Evolutionary conservation across 1,284 basidiomycete genomes (phyloP).

Genomic region (Macrocystidia cucumis): DNA sequence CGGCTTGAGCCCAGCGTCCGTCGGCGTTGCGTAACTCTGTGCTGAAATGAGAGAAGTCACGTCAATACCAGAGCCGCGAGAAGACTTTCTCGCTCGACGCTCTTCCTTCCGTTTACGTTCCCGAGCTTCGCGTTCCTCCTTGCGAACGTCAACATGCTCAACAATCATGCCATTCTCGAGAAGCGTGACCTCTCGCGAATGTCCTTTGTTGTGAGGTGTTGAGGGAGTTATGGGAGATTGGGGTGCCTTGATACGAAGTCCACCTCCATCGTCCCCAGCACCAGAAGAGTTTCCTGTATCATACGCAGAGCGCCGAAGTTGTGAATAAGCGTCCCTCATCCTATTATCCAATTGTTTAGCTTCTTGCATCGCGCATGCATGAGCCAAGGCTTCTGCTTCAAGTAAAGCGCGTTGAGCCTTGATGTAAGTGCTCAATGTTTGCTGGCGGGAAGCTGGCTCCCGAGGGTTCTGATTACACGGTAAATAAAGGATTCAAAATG

Average conservation of each 20-base stretch:
- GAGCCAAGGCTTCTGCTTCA: slow-evolving; percentile 69
- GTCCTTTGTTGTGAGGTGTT: slow-evolving; percentile 33
- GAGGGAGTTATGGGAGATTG: slow-evolving; percentile 32
- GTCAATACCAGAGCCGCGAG: slow-evolving; percentile 59
- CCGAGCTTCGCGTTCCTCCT: slow-evolving; percentile 66
- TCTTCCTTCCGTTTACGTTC: slow-evolving; percentile 65
- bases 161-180: slow-evolving; percentile 83
- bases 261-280: slow-evolving; percentile 45
- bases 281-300: slow-evolving; percentile 44
- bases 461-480: slow-evolving; percentile 56
- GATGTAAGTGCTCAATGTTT: slow-evolving; percentile 65
- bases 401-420: slow-evolving; percentile 63
- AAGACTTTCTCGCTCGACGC: slow-evolving; percentile 63
- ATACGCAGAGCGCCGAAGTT: slow-evolving; percentile 68
- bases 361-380: slow-evolving; percentile 68
- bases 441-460: slow-evolving; percentile 69
- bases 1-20: slow-evolving; percentile 47
- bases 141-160: slow-evolving; percentile 77
- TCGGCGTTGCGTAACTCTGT: slow-evolving; percentile 44
- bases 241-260: slow-evolving; percentile 62
- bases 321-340: slow-evolving; percentile 72
- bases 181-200: slow-evolving; percentile 68
- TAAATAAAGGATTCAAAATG: slow-evolving; percentile 8
- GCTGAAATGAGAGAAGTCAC: slow-evolving; percentile 64
- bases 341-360: slow-evolving; percentile 64